phyloP scores from a whole-genome alignment of 352 stramenopile genomes.

The Aphanomyces euteiches region DNA sequence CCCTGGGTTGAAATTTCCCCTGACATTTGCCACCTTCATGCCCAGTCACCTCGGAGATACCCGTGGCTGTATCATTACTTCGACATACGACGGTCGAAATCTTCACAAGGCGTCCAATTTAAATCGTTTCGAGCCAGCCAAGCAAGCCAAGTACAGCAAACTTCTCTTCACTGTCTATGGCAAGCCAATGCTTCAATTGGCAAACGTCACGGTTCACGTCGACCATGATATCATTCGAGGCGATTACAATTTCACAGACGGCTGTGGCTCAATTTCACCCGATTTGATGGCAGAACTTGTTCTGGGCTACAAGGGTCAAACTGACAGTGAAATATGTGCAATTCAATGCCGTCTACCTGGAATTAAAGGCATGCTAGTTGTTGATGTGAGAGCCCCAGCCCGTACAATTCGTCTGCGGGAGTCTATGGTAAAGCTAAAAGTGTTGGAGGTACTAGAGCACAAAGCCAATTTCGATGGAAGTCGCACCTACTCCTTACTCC shows the following conservation, averaged over 20 bases:
- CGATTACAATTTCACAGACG: conserved; percentile 2
- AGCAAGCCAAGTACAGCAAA: conserved; percentile 10
- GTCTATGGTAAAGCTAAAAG: background rate
- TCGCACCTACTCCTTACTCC: background rate
- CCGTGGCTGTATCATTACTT: background rate
- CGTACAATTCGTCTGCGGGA: background rate
- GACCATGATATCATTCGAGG: background rate
- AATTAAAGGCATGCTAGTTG: background rate
- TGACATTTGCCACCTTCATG: background rate
- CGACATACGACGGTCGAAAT: background rate
- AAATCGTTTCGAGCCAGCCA: background rate
- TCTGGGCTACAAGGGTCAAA: background rate
- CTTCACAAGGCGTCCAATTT: conserved; percentile 2
- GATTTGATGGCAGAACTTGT: conserved; percentile 15
- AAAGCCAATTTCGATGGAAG: background rate
- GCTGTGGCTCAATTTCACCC: background rate
- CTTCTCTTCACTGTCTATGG: background rate
- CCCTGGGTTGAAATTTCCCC: background rate
- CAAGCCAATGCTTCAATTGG: background rate
- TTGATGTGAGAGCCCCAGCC: background rate
- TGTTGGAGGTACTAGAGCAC: background rate
- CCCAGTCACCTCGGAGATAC: background rate
- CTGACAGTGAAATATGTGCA: conserved; percentile 1
- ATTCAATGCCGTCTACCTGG: background rate
- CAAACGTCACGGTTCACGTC: background rate